Conservation (phyloP, 768 basidiomycete species). For the Suillus discolor region DNA sequence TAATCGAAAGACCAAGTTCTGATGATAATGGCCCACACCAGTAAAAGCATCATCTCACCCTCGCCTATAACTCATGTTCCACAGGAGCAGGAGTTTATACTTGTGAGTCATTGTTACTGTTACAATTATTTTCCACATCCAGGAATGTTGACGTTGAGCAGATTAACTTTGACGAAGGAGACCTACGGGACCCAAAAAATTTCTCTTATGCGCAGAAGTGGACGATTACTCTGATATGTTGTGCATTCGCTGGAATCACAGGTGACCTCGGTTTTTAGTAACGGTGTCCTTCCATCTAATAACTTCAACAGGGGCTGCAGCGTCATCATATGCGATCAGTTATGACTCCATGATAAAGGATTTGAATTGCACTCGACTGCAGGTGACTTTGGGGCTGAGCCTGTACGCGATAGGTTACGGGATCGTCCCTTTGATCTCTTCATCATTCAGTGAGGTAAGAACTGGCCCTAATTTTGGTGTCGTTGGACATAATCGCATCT, state of each 20-base stretch:
- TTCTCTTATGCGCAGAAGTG: slow-evolving; percentile 44
- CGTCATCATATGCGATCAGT: slow-evolving; percentile 57
- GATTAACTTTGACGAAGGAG: slow-evolving; percentile 43
- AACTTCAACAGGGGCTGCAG: slow-evolving; percentile 43
- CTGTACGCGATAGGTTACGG: slow-evolving; percentile 64
- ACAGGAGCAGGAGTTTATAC: background rate
- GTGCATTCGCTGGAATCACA: slow-evolving; percentile 26
- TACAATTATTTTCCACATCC: background rate
- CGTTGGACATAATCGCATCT: background rate
- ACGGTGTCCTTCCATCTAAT: background rate
- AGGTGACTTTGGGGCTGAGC: slow-evolving; percentile 50
- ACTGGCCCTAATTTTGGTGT: background rate
- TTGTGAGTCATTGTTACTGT: background rate
- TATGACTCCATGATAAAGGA: slow-evolving; percentile 53
- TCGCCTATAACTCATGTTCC: background rate
- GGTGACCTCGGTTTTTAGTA: slow-evolving; percentile 11
- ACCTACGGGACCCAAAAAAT: slow-evolving; percentile 41
- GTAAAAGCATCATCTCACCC: background rate
- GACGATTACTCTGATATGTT: slow-evolving; percentile 36
- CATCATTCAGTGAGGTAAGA: slow-evolving; percentile 61
- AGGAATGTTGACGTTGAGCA: slow-evolving; percentile 13
- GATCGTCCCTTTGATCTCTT: slow-evolving; percentile 59
- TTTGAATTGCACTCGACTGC: slow-evolving; percentile 43
- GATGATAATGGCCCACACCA: background rate
- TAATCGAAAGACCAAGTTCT: background rate